Percentiles rank a stretch among this genome's conserved stretches.
phyloP scores from a whole-genome alignment of 345 rosid genomes.

The Turritis glabra region DNA sequence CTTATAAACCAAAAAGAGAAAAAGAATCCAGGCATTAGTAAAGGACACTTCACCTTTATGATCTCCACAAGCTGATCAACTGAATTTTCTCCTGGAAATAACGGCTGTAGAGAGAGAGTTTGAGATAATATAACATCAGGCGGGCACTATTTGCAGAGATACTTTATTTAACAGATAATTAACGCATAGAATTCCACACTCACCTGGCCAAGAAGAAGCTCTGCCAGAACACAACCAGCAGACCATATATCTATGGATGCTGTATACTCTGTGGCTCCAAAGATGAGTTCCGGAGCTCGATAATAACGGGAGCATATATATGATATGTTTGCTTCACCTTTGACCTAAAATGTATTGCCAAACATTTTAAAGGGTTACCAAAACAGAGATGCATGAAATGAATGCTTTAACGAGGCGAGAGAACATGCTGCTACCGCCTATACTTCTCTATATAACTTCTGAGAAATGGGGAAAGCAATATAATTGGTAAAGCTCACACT shows the following conservation, averaged over 20 bases:
- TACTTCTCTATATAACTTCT: too few relatives aligned
- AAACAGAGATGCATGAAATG: neutral
- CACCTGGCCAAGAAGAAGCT: conserved; percentile 84
- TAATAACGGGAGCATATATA: conserved; percentile 85
- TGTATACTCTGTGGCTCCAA: conserved; percentile 80
- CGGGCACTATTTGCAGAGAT: neutral
- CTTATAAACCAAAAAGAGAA: neutral
- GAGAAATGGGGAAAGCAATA: too few relatives aligned
- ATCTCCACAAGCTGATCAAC: conserved; percentile 89
- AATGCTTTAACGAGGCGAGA: neutral
- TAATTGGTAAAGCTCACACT: neutral
- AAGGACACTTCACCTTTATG: conserved; percentile 55
- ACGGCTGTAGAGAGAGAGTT: conserved; percentile 46
- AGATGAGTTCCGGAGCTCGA: conserved; percentile 85
- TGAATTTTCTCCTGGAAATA: conserved; percentile 80
- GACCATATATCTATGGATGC: conserved; percentile 86
- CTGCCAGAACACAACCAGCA: conserved; percentile 86
- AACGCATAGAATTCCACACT: conserved; percentile 11
- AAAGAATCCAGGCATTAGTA: neutral
- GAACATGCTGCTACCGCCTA: neutral
- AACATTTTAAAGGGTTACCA: neutral
- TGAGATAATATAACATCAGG: conserved; percentile 4
- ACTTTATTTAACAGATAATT: neutral
- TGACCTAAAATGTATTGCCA: conserved; percentile 48
- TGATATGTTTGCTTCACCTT: conserved; percentile 77